Conservation (phyloP, 495 filamentous ascomycete species). For the Aspergillus sparsus region DNA sequence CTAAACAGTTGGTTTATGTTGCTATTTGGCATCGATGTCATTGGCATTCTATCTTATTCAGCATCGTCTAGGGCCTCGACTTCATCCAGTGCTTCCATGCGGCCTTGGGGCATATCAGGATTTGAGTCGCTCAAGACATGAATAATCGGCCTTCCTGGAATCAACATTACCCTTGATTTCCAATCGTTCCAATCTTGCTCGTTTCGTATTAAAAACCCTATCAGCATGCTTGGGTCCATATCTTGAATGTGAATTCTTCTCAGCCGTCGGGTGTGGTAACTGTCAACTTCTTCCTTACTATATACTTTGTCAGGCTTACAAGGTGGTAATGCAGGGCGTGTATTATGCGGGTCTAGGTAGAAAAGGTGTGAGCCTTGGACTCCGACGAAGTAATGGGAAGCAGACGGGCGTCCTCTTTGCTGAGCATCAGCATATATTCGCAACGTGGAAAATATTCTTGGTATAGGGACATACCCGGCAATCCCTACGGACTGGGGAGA, state of each 20-base stretch:
- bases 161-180: conserved; percentile 66
- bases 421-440: conserved; percentile 2
- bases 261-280: conserved; percentile 84
- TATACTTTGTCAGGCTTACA: conserved; percentile 54
- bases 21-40: neutral
- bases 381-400: conserved; percentile 97
- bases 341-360: conserved; percentile 92
- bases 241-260: conserved; percentile 81
- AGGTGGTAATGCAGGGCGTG: conserved; percentile 66
- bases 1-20: neutral
- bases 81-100: conserved; percentile 79
- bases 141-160: conserved; percentile 80
- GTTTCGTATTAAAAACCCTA: conserved; percentile 87
- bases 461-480: conserved; percentile 68
- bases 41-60: conserved; percentile 23
- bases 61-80: conserved; percentile 83
- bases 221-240: conserved; percentile 98
- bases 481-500: conserved; percentile 92
- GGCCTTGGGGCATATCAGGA: conserved; percentile 55
- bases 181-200: conserved; percentile 83
- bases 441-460: neutral
- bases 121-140: conserved; percentile 69
- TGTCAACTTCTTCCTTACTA: conserved; percentile 70
- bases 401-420: conserved; percentile 84
- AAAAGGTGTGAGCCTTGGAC: conserved; percentile 87